Percentiles rank a stretch among this genome's conserved stretches.
These are phyloP conservation scores for Zea luxurians DNA, from an alignment of 176 grass and related monocot species.

Conservation along the genomic window DNA sequence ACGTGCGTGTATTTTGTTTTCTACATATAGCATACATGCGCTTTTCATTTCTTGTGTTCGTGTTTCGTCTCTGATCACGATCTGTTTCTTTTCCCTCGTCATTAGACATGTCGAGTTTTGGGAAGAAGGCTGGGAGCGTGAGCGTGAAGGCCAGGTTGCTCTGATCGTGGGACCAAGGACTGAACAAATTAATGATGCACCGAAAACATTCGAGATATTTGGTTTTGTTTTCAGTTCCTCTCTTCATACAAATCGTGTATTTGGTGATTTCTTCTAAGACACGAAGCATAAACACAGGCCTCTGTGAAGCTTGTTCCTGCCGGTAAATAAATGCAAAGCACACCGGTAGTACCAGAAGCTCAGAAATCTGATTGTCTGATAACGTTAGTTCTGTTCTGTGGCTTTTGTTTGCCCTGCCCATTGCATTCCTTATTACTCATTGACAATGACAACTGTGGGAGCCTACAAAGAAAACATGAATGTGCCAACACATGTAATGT, in stretches of 20 bases:
- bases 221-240: background rate
- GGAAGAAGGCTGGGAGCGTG: background rate
- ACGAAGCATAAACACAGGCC: constrained; percentile 10
- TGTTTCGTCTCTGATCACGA: background rate
- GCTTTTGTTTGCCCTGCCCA: constrained; percentile 27
- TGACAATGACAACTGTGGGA: background rate
- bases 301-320: background rate
- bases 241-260: constrained; percentile 11
- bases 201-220: background rate
- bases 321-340: background rate
- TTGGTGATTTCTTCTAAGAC: background rate
- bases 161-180: constrained; percentile 1
- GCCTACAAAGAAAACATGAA: background rate
- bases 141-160: constrained; percentile 27
- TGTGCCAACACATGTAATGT: background rate
- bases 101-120: constrained; percentile 37
- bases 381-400: background rate
- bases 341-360: background rate
- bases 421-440: background rate
- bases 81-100: background rate
- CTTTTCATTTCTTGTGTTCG: background rate
- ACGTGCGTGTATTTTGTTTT: no score
- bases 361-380: background rate
- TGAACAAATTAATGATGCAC: background rate
- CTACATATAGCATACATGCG: background rate